A percentile compares a stretch with the other conserved stretches of the same genome.
These are phyloP conservation scores for Lipomyces sp. DNA, from an alignment of 805 yeast species.

Conservation along the genomic window DNA sequence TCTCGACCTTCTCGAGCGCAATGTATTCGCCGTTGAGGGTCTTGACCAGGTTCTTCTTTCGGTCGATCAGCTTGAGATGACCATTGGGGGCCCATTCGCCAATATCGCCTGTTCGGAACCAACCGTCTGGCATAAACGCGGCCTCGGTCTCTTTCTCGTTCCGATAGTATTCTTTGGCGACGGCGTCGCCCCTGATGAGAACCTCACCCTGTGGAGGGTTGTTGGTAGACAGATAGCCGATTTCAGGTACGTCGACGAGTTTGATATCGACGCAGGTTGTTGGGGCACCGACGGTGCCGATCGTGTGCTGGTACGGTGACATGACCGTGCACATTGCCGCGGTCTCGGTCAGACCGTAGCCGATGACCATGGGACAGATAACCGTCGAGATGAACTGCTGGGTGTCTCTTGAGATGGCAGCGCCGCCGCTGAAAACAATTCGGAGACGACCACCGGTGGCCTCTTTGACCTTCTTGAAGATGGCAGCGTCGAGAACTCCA, in stretches of 20 bases:
- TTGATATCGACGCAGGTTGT: slow-evolving; percentile 84
- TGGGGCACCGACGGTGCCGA: slow-evolving; percentile 80
- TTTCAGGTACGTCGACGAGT: slow-evolving; percentile 86
- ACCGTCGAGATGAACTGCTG: slow-evolving; percentile 73
- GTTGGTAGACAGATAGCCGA: slow-evolving; percentile 75
- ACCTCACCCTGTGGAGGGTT: slow-evolving; percentile 93
- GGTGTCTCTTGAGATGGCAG: slow-evolving; percentile 80
- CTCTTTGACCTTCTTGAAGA: slow-evolving; percentile 85
- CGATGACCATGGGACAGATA: slow-evolving; percentile 85
- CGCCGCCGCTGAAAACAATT: slow-evolving; percentile 84
- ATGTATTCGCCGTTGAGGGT: slow-evolving; percentile 97
- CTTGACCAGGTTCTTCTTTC: slow-evolving; percentile 94
- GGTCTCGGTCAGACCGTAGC: slow-evolving; percentile 97
- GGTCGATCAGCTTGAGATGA: slow-evolving; percentile 81
- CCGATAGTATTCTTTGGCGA: slow-evolving; percentile 77
- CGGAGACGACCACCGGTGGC: slow-evolving; percentile 94
- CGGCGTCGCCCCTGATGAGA: slow-evolving; percentile 73
- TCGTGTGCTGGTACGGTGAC: slow-evolving; percentile 67
- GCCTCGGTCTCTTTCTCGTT: slow-evolving; percentile 79
- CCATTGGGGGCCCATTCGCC: slow-evolving; percentile 90
- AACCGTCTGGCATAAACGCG: slow-evolving; percentile 80
- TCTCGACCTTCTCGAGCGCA: slow-evolving; percentile 93
- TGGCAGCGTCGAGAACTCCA: slow-evolving; percentile 63
- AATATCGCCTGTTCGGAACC: slow-evolving; percentile 97
- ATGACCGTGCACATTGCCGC: slow-evolving; percentile 82